A percentile compares a stretch with the other conserved stretches of the same genome.
These are phyloP conservation scores for Zoysia matrella DNA, from an alignment of 202 grass and related monocot species.

Conservation along the genomic window DNA sequence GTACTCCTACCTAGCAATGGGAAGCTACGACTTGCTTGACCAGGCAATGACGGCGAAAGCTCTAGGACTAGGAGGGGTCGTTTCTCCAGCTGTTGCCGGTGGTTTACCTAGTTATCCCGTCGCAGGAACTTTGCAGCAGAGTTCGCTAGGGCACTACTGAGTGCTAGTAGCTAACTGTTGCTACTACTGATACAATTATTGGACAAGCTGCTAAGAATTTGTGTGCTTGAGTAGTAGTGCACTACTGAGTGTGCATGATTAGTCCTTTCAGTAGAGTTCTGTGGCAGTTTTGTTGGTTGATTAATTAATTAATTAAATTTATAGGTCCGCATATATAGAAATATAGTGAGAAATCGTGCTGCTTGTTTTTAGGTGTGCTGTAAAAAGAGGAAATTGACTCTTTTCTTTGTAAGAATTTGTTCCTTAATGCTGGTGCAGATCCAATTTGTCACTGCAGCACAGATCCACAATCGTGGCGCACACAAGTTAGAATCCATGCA, in stretches of 20 bases:
- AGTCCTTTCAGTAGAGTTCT: neutral
- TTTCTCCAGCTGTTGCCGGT: neutral
- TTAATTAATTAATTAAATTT: constrained; percentile 36
- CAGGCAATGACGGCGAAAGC: constrained; percentile 38
- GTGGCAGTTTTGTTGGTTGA: constrained; percentile 31
- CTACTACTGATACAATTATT: neutral
- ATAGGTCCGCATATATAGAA: neutral
- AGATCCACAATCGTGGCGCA: neutral
- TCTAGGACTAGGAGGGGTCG: constrained; percentile 17
- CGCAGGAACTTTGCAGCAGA: neutral
- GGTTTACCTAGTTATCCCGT: neutral
- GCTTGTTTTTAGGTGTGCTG: neutral
- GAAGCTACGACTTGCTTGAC: constrained; percentile 40
- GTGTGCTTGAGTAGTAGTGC: neutral
- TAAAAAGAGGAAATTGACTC: neutral
- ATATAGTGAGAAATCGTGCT: neutral
- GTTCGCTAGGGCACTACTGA: neutral
- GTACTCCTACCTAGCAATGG: neutral
- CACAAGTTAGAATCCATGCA: constrained; percentile 35
- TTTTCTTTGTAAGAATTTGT: neutral
- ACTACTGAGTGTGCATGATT: neutral
- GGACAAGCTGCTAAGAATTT: constrained; percentile 15
- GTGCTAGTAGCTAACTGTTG: neutral
- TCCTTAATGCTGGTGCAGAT: neutral
- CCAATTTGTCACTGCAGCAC: neutral